Conservation (phyloP, 768 basidiomycete genomes). For the Agrocybe pediades region DNA sequence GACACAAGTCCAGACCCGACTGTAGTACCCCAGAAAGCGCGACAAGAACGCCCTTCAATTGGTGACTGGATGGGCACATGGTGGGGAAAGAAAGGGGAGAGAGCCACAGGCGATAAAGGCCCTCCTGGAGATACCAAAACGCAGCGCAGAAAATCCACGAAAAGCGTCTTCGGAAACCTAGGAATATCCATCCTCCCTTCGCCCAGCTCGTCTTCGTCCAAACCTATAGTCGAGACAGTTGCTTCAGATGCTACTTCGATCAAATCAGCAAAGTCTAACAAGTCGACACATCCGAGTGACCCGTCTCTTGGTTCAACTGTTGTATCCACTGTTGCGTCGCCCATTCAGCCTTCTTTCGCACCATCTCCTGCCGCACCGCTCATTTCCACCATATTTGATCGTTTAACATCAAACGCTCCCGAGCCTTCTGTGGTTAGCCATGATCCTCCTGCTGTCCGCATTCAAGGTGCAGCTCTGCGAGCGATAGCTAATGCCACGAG, state of each 20-base stretch:
- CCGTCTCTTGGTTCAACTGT: neutral
- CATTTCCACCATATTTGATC: slow-evolving; percentile 42
- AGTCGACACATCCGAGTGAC: slow-evolving; percentile 12
- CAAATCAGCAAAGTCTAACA: slow-evolving; percentile 25
- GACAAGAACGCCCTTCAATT: slow-evolving; percentile 53
- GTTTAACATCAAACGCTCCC: slow-evolving; percentile 6
- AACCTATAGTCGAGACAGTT: slow-evolving; percentile 12
- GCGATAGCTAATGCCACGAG: slow-evolving; percentile 84
- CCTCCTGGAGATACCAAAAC: slow-evolving; percentile 16
- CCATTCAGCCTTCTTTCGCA: slow-evolving; percentile 39
- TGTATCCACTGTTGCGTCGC: slow-evolving; percentile 30
- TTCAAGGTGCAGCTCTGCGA: slow-evolving; percentile 68
- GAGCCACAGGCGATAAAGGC: slow-evolving; percentile 18
- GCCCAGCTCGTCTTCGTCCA: slow-evolving; percentile 23
- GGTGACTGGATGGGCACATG: slow-evolving; percentile 81
- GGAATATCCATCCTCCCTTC: slow-evolving; percentile 60
- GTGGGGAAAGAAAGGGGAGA: slow-evolving; percentile 56
- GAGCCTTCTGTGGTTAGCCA: slow-evolving; percentile 24
- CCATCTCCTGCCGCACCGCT: slow-evolving; percentile 45
- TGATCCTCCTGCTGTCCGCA: slow-evolving; percentile 26
- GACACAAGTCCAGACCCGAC: slow-evolving; percentile 19
- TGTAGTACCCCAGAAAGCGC: slow-evolving; percentile 23
- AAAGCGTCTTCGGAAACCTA: slow-evolving; percentile 71
- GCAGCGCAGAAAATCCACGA: slow-evolving; percentile 42
- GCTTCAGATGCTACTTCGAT: slow-evolving; percentile 37